Evolutionary conservation across 2,329 filamentous ascomycete genomes (phyloP).

Genomic region (Fusarium metavorans): DNA sequence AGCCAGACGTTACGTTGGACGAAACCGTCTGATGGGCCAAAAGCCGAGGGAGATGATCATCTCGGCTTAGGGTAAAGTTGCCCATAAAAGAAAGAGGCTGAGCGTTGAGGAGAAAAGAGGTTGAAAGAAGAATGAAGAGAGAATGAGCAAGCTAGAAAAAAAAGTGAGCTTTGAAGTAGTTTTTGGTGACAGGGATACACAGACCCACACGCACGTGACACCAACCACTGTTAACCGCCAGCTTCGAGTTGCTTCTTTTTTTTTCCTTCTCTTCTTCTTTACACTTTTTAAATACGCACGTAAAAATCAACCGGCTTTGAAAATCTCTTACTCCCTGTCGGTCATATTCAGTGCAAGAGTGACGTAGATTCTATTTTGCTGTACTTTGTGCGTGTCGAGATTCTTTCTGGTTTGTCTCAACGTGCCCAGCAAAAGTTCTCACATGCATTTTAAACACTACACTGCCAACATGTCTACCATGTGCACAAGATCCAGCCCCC

Average conservation of each 20-base stretch:
- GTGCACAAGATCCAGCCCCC: conserved; percentile 15
- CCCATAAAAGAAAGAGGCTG: conserved; percentile 1
- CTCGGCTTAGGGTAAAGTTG: conserved; percentile 25
- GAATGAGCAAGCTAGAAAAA: conserved; percentile 1
- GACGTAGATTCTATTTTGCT: conserved; percentile 50
- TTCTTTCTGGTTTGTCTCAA: conserved; percentile 36
- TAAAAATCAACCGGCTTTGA: conserved; percentile 72
- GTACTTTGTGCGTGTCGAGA: conserved; percentile 32
- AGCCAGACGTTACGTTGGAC: conserved; percentile 14
- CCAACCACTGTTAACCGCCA: conserved; percentile 1
- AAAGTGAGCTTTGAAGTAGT: conserved; percentile 23
- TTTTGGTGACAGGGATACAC: conserved; percentile 1
- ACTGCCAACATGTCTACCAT: neutral
- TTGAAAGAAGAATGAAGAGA: conserved; percentile 9
- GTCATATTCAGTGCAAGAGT: conserved; percentile 73
- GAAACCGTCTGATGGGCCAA: conserved; percentile 7
- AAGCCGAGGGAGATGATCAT: conserved; percentile 1
- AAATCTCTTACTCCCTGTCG: conserved; percentile 64
- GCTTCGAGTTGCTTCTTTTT: neutral
- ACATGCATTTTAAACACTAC: conserved; percentile 38
- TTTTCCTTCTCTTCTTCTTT: conserved; percentile 44
- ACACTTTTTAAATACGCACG: conserved; percentile 61
- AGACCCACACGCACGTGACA: conserved; percentile 45
- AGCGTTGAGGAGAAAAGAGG: neutral
- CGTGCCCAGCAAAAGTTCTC: conserved; percentile 46